These are phyloP conservation scores for Penicillium sp. DNA, from an alignment of 2,329 filamentous ascomycete genomes.

Conservation along the genomic window DNA sequence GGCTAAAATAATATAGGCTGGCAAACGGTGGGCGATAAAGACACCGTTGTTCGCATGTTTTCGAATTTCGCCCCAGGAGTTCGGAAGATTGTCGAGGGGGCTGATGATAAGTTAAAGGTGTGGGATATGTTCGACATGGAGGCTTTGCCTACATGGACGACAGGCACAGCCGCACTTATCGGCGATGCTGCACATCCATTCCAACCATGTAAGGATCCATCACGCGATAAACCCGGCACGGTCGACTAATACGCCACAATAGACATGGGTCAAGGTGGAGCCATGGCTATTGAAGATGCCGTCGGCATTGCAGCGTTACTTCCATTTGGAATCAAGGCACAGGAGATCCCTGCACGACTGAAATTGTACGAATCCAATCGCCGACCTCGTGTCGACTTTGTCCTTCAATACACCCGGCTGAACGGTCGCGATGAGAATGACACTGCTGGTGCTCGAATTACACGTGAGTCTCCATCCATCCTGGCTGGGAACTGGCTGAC, in stretches of 20 bases:
- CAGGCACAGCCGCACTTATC: conserved; percentile 55
- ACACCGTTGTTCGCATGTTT: conserved; percentile 15
- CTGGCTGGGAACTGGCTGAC: not conserved
- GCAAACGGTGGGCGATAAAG: conserved; percentile 21
- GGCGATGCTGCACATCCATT: conserved; percentile 71
- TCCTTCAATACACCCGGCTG: conserved; percentile 20
- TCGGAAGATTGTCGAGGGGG: conserved; percentile 29
- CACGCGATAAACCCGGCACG: not conserved
- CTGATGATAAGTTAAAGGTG: conserved; percentile 49
- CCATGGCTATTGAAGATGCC: conserved; percentile 37
- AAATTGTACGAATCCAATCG: conserved; percentile 21
- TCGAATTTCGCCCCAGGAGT: conserved; percentile 19
- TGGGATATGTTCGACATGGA: conserved; percentile 65
- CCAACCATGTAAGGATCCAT: conserved; percentile 45
- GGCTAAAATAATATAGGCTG: conserved; percentile 11
- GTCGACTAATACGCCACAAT: not conserved
- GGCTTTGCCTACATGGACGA: conserved; percentile 55
- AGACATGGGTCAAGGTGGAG: conserved; percentile 34
- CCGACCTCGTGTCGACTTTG: conserved; percentile 21
- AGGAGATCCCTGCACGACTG: conserved; percentile 18
- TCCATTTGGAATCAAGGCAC: conserved; percentile 13
- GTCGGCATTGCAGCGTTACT: conserved; percentile 30
- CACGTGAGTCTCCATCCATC: conserved; percentile 9
- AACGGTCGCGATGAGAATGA: conserved; percentile 27
- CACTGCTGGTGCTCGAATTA: conserved; percentile 8